Evolutionary conservation across 2,329 filamentous ascomycete species (phyloP).

Genomic region (Didymellaceae sp.): DNA sequence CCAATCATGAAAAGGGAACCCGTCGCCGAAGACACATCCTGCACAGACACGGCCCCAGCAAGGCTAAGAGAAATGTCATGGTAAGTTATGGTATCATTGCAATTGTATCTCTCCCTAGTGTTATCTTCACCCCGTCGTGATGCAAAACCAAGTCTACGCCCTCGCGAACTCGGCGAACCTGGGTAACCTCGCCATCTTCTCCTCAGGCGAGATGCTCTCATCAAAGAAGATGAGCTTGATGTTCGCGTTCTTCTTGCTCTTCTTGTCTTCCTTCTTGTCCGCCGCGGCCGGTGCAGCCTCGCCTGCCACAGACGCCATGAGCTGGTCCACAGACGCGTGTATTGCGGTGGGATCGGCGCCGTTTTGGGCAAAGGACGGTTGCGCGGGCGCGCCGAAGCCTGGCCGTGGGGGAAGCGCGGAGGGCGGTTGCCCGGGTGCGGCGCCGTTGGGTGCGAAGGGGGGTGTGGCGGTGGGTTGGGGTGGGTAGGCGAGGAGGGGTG

Average conservation of each 20-base stretch:
- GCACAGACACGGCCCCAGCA: no score
- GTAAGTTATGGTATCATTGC: no score
- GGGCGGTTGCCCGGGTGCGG: constrained; percentile 42
- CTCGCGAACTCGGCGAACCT: constrained; percentile 65
- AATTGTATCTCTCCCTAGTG: no score
- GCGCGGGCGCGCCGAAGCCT: constrained; percentile 36
- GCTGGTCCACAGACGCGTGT: constrained; percentile 57
- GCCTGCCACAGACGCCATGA: constrained; percentile 49
- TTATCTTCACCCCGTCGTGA: no score
- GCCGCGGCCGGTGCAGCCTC: constrained; percentile 56
- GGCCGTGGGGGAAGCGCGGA: constrained; percentile 47
- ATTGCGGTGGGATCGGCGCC: constrained; percentile 24
- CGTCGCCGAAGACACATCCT: no score
- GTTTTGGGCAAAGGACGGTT: constrained; percentile 21
- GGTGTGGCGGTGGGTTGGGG: constrained; percentile 18
- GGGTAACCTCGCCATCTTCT: constrained; percentile 81
- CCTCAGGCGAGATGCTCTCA: constrained; percentile 80
- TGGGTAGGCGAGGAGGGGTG: constrained; percentile 26
- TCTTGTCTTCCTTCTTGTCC: constrained; percentile 49
- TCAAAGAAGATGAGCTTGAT: constrained; percentile 81
- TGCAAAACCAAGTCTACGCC: no score
- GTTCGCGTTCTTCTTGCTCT: constrained; percentile 68
- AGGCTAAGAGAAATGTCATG: no score
- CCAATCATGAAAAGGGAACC: no score
- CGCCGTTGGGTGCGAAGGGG: constrained; percentile 30